Conservation (phyloP, 805 yeast genomes). For the Yarrowia keelungensis region DNA sequence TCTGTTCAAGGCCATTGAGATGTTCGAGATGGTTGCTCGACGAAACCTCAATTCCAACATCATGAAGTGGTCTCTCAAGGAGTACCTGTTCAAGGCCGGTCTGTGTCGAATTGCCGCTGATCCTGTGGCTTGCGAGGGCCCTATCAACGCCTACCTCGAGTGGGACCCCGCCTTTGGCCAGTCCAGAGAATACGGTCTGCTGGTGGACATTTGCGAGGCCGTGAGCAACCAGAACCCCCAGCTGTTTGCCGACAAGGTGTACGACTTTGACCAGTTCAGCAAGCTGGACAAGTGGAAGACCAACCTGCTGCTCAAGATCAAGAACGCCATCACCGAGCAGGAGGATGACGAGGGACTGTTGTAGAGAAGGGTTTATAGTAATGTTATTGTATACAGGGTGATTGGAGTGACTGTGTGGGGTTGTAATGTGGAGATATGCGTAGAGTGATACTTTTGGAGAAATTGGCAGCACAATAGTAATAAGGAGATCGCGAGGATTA, state of each 20-base stretch:
- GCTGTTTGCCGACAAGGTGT: constrained; percentile 72
- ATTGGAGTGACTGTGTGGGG: no score
- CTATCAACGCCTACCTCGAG: constrained; percentile 64
- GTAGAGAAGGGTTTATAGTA: constrained; percentile 1
- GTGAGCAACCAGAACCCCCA: constrained; percentile 82
- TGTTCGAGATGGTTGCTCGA: constrained; percentile 79
- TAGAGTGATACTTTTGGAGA: no score
- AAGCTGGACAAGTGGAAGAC: constrained; percentile 93
- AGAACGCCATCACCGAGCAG: constrained; percentile 70
- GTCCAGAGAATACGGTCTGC: constrained; percentile 73
- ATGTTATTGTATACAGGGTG: constrained; percentile 7
- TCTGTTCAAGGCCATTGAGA: constrained; percentile 74
- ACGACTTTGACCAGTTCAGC: constrained; percentile 83
- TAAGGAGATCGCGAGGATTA: neutral
- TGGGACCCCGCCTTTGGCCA: constrained; percentile 78
- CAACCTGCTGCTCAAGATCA: constrained; percentile 78
- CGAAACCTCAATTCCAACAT: constrained; percentile 75
- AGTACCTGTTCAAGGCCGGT: constrained; percentile 83
- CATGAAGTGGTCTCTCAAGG: constrained; percentile 91
- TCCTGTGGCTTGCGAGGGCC: constrained; percentile 80
- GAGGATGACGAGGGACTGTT: constrained; percentile 64
- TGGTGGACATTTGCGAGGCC: constrained; percentile 72
- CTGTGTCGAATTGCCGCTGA: constrained; percentile 87
- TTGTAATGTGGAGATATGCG: no score
- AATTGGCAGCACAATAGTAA: neutral